Percentiles rank a stretch among this genome's conserved stretches.
These are phyloP conservation scores for Fusarium cicatricum DNA, from an alignment of 2,329 filamentous ascomycete genomes.

Conservation along the genomic window DNA sequence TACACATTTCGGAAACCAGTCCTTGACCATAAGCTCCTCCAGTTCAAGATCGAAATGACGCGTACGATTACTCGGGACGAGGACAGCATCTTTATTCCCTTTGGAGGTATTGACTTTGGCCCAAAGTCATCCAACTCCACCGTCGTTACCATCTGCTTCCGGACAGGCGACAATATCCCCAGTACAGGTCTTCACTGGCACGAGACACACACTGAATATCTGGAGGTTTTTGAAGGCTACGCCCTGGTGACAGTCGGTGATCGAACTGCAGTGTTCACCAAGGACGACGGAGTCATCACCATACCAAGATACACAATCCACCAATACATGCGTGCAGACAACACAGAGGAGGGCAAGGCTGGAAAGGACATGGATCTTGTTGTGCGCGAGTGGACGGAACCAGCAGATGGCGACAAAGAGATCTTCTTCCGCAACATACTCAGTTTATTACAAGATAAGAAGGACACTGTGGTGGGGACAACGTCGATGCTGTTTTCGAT, in stretches of 20 bases:
- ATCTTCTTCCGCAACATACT: conserved; percentile 36
- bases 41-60: background rate
- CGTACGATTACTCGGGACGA: conserved; percentile 16
- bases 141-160: conserved; percentile 16
- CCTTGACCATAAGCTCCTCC: no score
- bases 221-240: conserved; percentile 31
- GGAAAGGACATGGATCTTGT: conserved; percentile 22
- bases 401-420: conserved; percentile 33
- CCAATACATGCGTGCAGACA: conserved; percentile 31
- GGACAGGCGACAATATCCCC: conserved; percentile 9
- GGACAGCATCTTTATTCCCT: conserved; percentile 13
- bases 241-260: conserved; percentile 34
- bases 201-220: conserved; percentile 27
- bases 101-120: conserved; percentile 18
- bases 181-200: conserved; percentile 33
- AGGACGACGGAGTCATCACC: conserved; percentile 30
- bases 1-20: no score
- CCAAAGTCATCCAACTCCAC: background rate
- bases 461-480: conserved; percentile 12
- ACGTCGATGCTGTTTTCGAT: conserved; percentile 24
- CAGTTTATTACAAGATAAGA: conserved; percentile 31
- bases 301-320: conserved; percentile 33
- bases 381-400: conserved; percentile 37
- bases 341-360: conserved; percentile 14
- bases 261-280: conserved; percentile 25